Evolutionary conservation across 768 basidiomycete species (phyloP).

Genomic region (Lyophyllum shimeji): DNA sequence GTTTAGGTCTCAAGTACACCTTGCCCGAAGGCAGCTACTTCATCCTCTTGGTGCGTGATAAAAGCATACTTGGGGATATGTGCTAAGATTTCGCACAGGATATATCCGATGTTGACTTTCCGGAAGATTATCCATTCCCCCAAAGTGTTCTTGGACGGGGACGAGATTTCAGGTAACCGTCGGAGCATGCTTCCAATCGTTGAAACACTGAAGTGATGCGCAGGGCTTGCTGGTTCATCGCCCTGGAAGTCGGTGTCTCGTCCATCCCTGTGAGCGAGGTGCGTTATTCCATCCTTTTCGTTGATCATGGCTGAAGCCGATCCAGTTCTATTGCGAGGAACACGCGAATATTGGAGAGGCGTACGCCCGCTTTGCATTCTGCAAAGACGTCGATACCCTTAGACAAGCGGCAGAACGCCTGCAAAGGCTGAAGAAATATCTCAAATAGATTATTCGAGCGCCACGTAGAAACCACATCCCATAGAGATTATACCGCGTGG

Average conservation of each 20-base stretch:
- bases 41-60: conserved; percentile 66
- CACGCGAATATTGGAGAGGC: conserved; percentile 85
- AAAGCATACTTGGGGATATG: not conserved
- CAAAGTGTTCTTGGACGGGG: conserved; percentile 73
- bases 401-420: conserved; percentile 81
- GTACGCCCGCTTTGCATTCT: conserved; percentile 90
- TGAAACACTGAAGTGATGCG: not conserved
- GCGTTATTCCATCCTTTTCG: conserved; percentile 21
- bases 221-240: conserved; percentile 96
- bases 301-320: not conserved
- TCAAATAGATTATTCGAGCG: conserved; percentile 23
- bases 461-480: not conserved
- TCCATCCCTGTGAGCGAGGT: conserved; percentile 96
- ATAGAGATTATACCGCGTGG: conserved; percentile 3
- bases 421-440: conserved; percentile 67
- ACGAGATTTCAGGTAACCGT: conserved; percentile 73
- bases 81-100: conserved; percentile 44
- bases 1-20: conserved; percentile 81
- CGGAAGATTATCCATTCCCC: conserved; percentile 85
- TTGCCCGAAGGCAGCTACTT: conserved; percentile 92
- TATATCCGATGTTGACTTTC: conserved; percentile 74
- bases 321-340: conserved; percentile 88
- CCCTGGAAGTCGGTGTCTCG: conserved; percentile 86
- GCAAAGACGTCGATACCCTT: conserved; percentile 91
- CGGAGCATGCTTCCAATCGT: not conserved